A percentile compares a stretch with the other conserved stretches of the same genome.
Conservation (phyloP, 2,329 filamentous ascomycete genomes). For the Pseudocercospora macadamiae region DNA sequence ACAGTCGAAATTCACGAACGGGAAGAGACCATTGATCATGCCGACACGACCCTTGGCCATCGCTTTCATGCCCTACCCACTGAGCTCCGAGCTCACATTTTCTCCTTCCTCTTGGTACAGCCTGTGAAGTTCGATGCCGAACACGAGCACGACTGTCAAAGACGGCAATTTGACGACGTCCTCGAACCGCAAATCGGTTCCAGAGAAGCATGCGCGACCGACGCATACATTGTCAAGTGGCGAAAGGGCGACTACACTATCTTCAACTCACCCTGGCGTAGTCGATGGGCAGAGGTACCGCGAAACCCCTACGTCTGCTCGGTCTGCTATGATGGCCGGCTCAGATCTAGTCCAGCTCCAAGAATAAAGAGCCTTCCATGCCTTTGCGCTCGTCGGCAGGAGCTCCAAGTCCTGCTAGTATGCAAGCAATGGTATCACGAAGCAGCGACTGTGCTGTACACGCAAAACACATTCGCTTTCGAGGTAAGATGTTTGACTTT, state of each 20-base stretch:
- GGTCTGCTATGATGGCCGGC: conserved; percentile 20
- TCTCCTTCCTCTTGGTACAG: conserved; percentile 19
- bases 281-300: conserved; percentile 18
- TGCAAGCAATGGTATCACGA: conserved; percentile 25
- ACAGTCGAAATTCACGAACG: not conserved
- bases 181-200: not conserved
- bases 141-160: conserved; percentile 12
- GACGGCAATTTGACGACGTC: not conserved
- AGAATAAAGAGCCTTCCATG: conserved; percentile 12
- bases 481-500: conserved; percentile 6
- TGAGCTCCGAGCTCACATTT: conserved; percentile 24
- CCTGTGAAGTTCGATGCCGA: conserved; percentile 22
- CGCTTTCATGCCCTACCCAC: conserved; percentile 23
- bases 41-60: conserved; percentile 10
- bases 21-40: not conserved
- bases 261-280: conserved; percentile 20
- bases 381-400: conserved; percentile 22
- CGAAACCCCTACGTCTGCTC: conserved; percentile 25
- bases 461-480: conserved; percentile 27
- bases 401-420: conserved; percentile 23
- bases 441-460: conserved; percentile 22
- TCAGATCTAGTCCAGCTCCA: conserved; percentile 15
- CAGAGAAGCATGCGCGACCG: not conserved
- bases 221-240: not conserved
- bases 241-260: not conserved